Conservation (phyloP, 148 eudicot species). For the Pharnaceum exiguum region DNA sequence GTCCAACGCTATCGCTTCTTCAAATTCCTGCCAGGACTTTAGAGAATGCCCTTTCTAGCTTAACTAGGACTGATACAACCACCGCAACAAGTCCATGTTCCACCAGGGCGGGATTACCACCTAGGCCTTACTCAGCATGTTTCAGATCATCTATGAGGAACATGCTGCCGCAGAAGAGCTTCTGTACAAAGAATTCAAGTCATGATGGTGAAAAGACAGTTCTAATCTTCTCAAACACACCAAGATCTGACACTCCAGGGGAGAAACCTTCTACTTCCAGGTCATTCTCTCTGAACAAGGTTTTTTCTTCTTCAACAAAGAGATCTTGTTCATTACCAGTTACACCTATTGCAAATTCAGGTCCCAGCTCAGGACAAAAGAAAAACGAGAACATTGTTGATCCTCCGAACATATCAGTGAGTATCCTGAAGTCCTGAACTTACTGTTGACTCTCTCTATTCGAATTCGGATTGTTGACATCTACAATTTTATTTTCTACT, state of each 20-base stretch:
- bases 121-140: conserved; percentile 32
- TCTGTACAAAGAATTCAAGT: conserved; percentile 10
- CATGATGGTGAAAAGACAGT: conserved; percentile 25
- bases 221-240: conserved; percentile 21
- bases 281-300: conserved; percentile 32
- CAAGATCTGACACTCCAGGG: conserved; percentile 14
- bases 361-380: conserved; percentile 9
- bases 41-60: conserved; percentile 17
- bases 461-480: background rate
- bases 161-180: conserved; percentile 24
- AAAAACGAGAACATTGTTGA: conserved; percentile 10
- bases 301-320: conserved; percentile 29
- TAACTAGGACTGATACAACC: conserved; percentile 12
- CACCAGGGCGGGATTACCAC: conserved; percentile 25
- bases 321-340: conserved; percentile 33
- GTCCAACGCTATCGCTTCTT: conserved; percentile 27
- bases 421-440: no score
- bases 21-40: conserved; percentile 22
- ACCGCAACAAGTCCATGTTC: conserved; percentile 23
- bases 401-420: conserved; percentile 15
- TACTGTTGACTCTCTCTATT: background rate
- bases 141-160: conserved; percentile 26
- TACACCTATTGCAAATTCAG: conserved; percentile 26
- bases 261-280: conserved; percentile 31
- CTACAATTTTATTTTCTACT: background rate